Percentiles rank a stretch among this genome's conserved stretches.
phyloP scores from a whole-genome alignment of 2,329 filamentous ascomycete genomes.

The Aureobasidium sp. region DNA sequence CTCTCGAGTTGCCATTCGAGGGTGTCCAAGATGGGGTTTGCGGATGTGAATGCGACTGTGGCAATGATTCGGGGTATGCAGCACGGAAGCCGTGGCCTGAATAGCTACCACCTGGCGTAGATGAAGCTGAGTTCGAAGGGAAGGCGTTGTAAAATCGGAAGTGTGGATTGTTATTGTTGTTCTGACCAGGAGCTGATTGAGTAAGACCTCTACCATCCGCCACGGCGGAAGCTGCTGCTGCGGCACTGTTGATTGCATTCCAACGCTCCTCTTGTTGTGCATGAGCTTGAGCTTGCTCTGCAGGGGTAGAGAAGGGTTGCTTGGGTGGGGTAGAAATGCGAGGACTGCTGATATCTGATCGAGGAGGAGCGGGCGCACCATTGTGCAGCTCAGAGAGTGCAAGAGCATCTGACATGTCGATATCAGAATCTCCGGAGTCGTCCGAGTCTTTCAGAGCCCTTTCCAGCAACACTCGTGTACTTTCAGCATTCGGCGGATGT shows the following conservation, averaged over 20 bases:
- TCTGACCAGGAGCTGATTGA: not conserved
- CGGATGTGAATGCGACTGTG: conserved; percentile 8
- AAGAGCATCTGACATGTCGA: conserved; percentile 30
- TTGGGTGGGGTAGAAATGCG: conserved; percentile 22
- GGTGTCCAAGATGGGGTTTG: conserved; percentile 6
- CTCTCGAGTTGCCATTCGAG: not conserved
- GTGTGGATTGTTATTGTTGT: conserved; percentile 11
- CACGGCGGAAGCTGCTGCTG: conserved; percentile 23
- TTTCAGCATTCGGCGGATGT: conserved; percentile 36
- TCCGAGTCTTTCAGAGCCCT: conserved; percentile 29
- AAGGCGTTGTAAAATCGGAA: conserved; percentile 7
- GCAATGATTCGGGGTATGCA: conserved; percentile 5
- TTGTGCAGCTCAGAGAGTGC: not conserved
- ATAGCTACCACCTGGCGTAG: not conserved
- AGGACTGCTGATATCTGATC: conserved; percentile 26
- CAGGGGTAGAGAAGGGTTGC: conserved; percentile 17
- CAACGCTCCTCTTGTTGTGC: conserved; percentile 28
- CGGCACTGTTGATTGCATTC: conserved; percentile 34
- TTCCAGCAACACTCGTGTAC: conserved; percentile 36
- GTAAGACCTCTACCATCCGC: conserved; percentile 20
- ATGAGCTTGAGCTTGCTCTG: conserved; percentile 16
- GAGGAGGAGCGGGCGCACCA: conserved; percentile 17
- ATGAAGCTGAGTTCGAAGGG: not conserved
- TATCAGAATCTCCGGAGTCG: conserved; percentile 30
- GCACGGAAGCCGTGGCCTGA: conserved; percentile 4